Conservation (phyloP, 805 yeast genomes). For the Metschnikowia continentalis region DNA sequence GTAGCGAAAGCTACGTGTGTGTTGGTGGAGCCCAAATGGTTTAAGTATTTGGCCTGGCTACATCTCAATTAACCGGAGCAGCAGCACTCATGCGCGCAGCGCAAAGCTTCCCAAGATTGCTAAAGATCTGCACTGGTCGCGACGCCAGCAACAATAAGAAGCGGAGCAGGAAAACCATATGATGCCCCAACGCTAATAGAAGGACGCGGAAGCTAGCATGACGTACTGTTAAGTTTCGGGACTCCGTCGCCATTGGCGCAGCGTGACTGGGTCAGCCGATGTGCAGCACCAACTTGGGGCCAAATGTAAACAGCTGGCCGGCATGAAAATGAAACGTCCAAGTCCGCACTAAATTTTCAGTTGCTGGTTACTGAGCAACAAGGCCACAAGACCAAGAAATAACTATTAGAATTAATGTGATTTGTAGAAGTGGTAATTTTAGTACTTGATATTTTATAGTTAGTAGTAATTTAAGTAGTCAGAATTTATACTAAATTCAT, state of each 20-base stretch:
- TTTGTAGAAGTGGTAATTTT: no score
- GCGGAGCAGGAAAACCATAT: no score
- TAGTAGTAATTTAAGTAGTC: no score
- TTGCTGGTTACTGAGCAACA: no score
- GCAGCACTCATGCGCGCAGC: neutral
- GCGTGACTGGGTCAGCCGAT: neutral
- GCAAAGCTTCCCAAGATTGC: neutral
- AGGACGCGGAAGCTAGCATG: neutral
- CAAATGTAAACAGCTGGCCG: neutral
- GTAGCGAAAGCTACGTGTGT: constrained; percentile 66
- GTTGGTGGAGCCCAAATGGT: constrained; percentile 87
- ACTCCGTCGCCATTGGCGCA: neutral
- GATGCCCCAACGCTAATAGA: no score
- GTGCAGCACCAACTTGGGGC: neutral
- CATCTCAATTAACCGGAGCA: neutral
- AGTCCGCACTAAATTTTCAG: no score
- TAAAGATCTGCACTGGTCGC: neutral
- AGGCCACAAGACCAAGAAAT: no score
- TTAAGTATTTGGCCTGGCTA: constrained; percentile 57
- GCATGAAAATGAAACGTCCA: neutral
- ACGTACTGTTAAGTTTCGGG: neutral
- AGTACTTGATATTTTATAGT: no score
- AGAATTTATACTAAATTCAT: no score
- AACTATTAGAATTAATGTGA: no score
- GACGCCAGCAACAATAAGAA: neutral